Evolutionary conservation across 129 eudicot species (phyloP).

Genomic region (Artemisia annua): DNA sequence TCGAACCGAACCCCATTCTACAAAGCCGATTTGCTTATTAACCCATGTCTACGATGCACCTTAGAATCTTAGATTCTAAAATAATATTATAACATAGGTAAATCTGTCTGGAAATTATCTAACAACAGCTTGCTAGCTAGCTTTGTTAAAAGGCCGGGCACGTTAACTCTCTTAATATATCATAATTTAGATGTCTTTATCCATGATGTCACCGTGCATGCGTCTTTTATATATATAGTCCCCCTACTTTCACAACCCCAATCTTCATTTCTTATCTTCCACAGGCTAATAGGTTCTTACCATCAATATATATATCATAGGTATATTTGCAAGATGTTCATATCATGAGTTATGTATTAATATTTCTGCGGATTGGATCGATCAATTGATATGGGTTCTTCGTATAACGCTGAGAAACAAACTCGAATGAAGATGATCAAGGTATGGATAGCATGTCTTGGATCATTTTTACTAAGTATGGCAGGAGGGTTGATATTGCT

Average conservation of each 20-base stretch:
- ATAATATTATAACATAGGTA: neutral
- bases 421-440: conserved; percentile 28
- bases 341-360: conserved; percentile 2
- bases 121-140: conserved; percentile 35
- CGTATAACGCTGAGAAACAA: conserved; percentile 8
- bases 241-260: neutral
- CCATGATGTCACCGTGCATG: conserved; percentile 29
- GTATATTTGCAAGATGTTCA: neutral
- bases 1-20: too few relatives aligned
- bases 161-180: conserved; percentile 27
- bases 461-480: conserved; percentile 45
- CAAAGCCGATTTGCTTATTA: too few relatives aligned
- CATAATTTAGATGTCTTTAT: conserved; percentile 23
- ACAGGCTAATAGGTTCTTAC: neutral
- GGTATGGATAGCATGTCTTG: conserved; percentile 34
- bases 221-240: conserved; percentile 9
- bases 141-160: conserved; percentile 31
- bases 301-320: conserved; percentile 13
- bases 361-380: neutral
- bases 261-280: neutral
- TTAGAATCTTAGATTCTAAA: too few relatives aligned
- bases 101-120: conserved; percentile 18
- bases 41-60: too few relatives aligned
- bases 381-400: conserved; percentile 15
- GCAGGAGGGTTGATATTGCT: conserved; percentile 52